Evolutionary conservation across 805 yeast species (phyloP).

Genomic region (Cyberlindnera veronae): DNA sequence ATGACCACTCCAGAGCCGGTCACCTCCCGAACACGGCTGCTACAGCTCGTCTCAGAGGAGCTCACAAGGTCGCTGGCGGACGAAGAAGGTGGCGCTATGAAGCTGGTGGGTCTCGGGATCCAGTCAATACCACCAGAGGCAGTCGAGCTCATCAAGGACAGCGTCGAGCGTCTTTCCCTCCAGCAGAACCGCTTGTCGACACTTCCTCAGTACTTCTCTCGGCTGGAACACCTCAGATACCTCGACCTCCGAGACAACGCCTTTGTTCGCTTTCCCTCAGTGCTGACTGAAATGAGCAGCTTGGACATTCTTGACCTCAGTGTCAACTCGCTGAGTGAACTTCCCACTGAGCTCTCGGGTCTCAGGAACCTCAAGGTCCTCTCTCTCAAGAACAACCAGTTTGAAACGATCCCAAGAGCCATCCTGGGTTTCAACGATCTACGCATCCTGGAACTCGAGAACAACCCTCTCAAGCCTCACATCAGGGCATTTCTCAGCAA

Average conservation of each 20-base stretch:
- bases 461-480: slow-evolving; percentile 57
- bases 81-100: slow-evolving; percentile 29
- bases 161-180: slow-evolving; percentile 49
- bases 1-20: slow-evolving; percentile 28
- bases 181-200: slow-evolving; percentile 46
- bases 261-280: slow-evolving; percentile 50
- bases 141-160: slow-evolving; percentile 33
- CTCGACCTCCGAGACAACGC: slow-evolving; percentile 64
- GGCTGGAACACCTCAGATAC: slow-evolving; percentile 46
- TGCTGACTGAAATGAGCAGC: slow-evolving; percentile 34
- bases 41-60: slow-evolving; percentile 27
- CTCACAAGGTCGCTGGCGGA: slow-evolving; percentile 16
- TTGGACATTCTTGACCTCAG: slow-evolving; percentile 69
- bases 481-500: slow-evolving; percentile 36
- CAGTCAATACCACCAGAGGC: slow-evolving; percentile 36
- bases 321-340: slow-evolving; percentile 43
- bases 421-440: slow-evolving; percentile 50
- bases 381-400: slow-evolving; percentile 56
- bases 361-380: slow-evolving; percentile 50
- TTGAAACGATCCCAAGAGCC: slow-evolving; percentile 51
- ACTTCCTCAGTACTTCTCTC: slow-evolving; percentile 46
- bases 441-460: slow-evolving; percentile 55
- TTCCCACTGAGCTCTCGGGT: slow-evolving; percentile 42
- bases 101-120: slow-evolving; percentile 38
- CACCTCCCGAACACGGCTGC: slow-evolving; percentile 18